Percentiles rank a stretch among this genome's conserved stretches.
These are phyloP conservation scores for Phoenix roebelenii DNA, from an alignment of 176 grass and related monocot species.

Conservation along the genomic window DNA sequence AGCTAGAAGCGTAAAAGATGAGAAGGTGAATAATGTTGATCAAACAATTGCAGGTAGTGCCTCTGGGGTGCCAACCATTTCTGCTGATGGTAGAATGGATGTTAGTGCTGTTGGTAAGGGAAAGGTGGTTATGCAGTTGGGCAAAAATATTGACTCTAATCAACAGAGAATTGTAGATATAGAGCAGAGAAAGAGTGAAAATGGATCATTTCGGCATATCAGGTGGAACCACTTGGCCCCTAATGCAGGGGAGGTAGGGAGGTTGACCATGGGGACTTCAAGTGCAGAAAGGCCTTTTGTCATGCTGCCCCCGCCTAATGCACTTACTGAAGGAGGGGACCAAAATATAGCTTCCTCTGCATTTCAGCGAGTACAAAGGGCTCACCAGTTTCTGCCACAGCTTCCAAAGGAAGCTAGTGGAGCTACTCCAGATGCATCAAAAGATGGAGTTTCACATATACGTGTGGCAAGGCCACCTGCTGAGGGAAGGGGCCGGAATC, in stretches of 20 bases:
- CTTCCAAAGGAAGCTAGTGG: slow-evolving; percentile 44
- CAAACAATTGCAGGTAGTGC: slow-evolving; percentile 29
- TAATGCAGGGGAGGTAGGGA: slow-evolving; percentile 38
- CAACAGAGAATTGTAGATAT: slow-evolving; percentile 43
- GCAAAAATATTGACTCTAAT: slow-evolving; percentile 35
- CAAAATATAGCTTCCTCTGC: slow-evolving; percentile 31
- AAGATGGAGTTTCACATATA: slow-evolving; percentile 68
- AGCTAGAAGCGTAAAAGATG: slow-evolving; percentile 11
- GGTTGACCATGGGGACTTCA: slow-evolving; percentile 47
- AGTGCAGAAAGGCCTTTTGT: slow-evolving; percentile 40
- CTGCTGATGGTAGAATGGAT: slow-evolving; percentile 44
- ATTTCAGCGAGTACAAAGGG: slow-evolving; percentile 64
- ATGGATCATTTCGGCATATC: slow-evolving; percentile 36
- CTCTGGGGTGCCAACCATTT: slow-evolving; percentile 23
- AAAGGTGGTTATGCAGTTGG: slow-evolving; percentile 32
- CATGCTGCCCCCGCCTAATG: slow-evolving; percentile 36
- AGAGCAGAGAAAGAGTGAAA: slow-evolving; percentile 53
- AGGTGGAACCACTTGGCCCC: slow-evolving; percentile 69
- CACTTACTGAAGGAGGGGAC: slow-evolving; percentile 49
- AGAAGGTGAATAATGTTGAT: slow-evolving; percentile 23
- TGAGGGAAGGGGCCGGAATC: slow-evolving; percentile 82
- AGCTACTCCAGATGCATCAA: slow-evolving; percentile 51
- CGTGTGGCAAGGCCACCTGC: slow-evolving; percentile 92
- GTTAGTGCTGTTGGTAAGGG: slow-evolving; percentile 32
- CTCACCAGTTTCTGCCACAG: slow-evolving; percentile 51